Conservation (phyloP, 352 stramenopile genomes). For the Globisporangium acanthophoron region DNA sequence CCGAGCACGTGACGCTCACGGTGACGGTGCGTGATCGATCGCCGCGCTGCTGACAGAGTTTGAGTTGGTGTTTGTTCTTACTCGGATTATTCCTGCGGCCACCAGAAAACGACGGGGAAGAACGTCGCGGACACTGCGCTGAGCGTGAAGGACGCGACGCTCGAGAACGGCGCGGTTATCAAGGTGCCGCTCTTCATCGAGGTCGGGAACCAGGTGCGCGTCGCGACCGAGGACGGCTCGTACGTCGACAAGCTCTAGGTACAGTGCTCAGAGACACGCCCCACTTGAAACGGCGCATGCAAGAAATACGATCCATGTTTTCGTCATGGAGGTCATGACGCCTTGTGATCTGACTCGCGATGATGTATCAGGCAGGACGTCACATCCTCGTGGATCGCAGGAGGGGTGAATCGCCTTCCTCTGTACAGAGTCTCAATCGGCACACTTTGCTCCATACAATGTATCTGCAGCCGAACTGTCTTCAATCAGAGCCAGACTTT, state of each 20-base stretch:
- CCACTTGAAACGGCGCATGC: too few species aligned
- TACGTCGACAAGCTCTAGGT: slow-evolving; percentile 74
- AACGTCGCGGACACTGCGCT: slow-evolving; percentile 67
- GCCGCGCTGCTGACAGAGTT: neutral
- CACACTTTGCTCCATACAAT: neutral
- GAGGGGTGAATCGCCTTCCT: too few species aligned
- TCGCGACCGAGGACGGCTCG: slow-evolving; percentile 65
- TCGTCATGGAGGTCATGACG: too few species aligned
- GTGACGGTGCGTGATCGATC: slow-evolving; percentile 38
- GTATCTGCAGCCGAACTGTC: too few species aligned
- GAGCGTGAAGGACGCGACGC: slow-evolving; percentile 78
- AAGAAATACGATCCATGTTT: too few species aligned
- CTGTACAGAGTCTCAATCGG: neutral
- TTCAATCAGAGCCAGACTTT: neutral
- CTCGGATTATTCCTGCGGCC: neutral
- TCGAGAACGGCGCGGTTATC: slow-evolving; percentile 72
- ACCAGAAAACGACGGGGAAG: slow-evolving; percentile 72
- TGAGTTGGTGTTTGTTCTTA: neutral
- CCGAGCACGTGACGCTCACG: slow-evolving; percentile 66
- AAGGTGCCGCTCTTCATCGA: slow-evolving; percentile 86
- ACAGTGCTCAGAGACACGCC: neutral
- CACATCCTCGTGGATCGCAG: too few species aligned
- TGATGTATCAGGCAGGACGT: too few species aligned
- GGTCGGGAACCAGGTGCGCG: slow-evolving; percentile 64
- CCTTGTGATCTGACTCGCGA: too few species aligned